These are phyloP conservation scores for Hemileccinum impolitum DNA, from an alignment of 768 basidiomycete genomes.

Conservation along the genomic window DNA sequence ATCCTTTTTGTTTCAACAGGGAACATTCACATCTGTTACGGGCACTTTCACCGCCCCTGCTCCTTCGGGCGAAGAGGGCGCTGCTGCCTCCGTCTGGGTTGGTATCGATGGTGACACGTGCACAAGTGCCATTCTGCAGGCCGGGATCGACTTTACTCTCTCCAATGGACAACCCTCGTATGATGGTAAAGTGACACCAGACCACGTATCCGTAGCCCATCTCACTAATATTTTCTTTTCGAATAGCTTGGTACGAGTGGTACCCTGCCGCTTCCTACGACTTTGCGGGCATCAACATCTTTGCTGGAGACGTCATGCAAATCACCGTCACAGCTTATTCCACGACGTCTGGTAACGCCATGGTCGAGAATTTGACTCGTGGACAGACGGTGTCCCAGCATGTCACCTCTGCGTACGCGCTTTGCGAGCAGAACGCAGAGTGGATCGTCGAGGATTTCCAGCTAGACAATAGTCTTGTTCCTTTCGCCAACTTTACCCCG, in stretches of 20 bases:
- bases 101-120: background rate
- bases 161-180: background rate
- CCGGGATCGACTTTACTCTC: background rate
- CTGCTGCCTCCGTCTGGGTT: background rate
- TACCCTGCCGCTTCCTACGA: background rate
- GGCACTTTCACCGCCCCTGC: background rate
- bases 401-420: background rate
- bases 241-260: slow-evolving; percentile 4
- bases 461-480: background rate
- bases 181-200: background rate
- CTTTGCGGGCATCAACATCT: background rate
- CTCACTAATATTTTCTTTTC: background rate
- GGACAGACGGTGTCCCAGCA: background rate
- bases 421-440: slow-evolving; percentile 1
- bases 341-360: background rate
- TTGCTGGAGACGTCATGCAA: background rate
- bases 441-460: slow-evolving; percentile 3
- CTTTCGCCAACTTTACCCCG: background rate
- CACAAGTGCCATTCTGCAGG: background rate
- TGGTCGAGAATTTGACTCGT: background rate
- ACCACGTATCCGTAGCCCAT: background rate
- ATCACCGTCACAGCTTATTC: background rate
- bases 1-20: background rate
- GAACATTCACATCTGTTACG: background rate
- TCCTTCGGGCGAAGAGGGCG: background rate